Evolutionary conservation across 306 rosid genomes (phyloP).

Genomic region (Alnus glutinosa): DNA sequence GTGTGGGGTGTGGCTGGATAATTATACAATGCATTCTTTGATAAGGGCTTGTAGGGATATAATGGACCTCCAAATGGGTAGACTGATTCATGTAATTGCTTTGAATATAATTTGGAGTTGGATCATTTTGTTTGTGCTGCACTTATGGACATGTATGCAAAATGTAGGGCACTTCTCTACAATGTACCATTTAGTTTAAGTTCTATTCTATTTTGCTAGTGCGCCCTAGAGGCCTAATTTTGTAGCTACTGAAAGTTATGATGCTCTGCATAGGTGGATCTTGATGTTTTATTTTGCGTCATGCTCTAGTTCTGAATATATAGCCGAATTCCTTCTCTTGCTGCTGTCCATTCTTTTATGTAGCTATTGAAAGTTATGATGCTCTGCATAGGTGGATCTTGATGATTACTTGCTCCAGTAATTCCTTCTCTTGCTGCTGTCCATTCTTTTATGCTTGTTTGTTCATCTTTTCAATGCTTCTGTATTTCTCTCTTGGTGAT

Average conservation of each 20-base stretch:
- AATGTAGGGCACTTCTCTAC: slow-evolving; percentile 39
- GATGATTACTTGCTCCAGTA: neutral
- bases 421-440: neutral
- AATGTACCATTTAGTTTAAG: too few species aligned
- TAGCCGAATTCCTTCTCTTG: too few species aligned
- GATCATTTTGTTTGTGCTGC: slow-evolving; percentile 4
- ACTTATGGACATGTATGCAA: slow-evolving; percentile 70
- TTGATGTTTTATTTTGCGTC: too few species aligned
- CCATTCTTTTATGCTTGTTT: neutral
- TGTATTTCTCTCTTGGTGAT: neutral
- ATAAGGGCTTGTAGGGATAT: slow-evolving; percentile 60
- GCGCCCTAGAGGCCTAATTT: too few species aligned
- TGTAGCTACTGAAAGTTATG: too few species aligned
- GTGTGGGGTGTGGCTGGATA: slow-evolving; percentile 43
- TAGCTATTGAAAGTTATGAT: too few species aligned
- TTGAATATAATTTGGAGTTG: too few species aligned
- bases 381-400: too few species aligned
- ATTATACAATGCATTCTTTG: slow-evolving; percentile 60
- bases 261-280: too few species aligned
- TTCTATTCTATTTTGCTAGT: too few species aligned
- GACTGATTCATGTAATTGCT: slow-evolving; percentile 31
- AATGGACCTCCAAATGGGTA: slow-evolving; percentile 53
- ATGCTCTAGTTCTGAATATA: too few species aligned
- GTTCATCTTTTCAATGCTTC: neutral
- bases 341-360: too few species aligned